These are phyloP conservation scores for Lithocarpus polystachyus DNA, from an alignment of 306 rosid genomes.

Conservation along the genomic window DNA sequence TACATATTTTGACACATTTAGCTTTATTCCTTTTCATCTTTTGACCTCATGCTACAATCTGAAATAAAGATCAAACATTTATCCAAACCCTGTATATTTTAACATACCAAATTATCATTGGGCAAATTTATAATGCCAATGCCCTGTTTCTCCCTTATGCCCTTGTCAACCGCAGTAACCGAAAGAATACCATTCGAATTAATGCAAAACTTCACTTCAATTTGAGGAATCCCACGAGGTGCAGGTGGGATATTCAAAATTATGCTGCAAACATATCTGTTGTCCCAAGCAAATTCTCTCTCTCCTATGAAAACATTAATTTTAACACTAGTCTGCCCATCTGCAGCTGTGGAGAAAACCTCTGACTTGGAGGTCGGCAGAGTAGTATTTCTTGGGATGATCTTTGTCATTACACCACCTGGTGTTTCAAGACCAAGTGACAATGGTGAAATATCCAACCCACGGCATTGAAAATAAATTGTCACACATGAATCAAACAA, in stretches of 20 bases:
- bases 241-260: slow-evolving; percentile 87
- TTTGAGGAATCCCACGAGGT: slow-evolving; percentile 90
- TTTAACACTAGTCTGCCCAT: slow-evolving; percentile 87
- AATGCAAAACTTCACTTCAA: slow-evolving; percentile 87
- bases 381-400: slow-evolving; percentile 90
- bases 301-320: slow-evolving; percentile 91
- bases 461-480: slow-evolving; percentile 58
- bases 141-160: slow-evolving; percentile 86
- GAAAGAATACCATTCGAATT: slow-evolving; percentile 89
- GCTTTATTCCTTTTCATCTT: background rate
- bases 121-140: slow-evolving; percentile 90
- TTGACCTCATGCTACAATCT: too few species aligned
- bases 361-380: slow-evolving; percentile 91
- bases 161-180: slow-evolving; percentile 79
- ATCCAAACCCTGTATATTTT: background rate
- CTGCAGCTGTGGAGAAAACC: slow-evolving; percentile 93
- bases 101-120: slow-evolving; percentile 62
- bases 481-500: too few species aligned
- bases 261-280: slow-evolving; percentile 87
- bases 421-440: slow-evolving; percentile 85
- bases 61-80: background rate
- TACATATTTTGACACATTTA: slow-evolving; percentile 19
- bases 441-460: slow-evolving; percentile 71
- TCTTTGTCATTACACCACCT: slow-evolving; percentile 94
- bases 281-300: slow-evolving; percentile 90